Conservation (phyloP, 805 yeast genomes). For the Saccharomycopsis sp. region DNA sequence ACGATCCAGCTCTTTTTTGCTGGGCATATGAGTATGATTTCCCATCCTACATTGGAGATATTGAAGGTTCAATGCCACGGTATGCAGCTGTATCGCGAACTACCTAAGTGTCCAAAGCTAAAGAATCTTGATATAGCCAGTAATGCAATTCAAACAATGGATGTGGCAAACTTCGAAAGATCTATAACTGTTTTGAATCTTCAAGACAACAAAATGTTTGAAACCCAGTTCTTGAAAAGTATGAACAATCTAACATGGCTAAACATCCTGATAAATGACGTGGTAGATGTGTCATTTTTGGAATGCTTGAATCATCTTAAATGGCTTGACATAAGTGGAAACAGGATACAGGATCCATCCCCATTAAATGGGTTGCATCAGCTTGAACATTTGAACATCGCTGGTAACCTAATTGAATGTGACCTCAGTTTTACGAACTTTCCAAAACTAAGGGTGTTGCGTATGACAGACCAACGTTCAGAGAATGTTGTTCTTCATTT, state of each 20-base stretch:
- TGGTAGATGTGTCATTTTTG: no score
- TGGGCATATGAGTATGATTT: no score
- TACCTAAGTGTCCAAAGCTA: no score
- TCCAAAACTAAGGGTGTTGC: not conserved
- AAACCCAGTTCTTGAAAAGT: not conserved
- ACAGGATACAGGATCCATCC: not conserved
- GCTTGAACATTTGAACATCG: not conserved
- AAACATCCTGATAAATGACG: not conserved
- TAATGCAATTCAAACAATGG: no score
- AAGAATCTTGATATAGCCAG: no score
- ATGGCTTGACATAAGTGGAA: not conserved
- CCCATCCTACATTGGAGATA: no score
- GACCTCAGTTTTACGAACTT: not conserved
- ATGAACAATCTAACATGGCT: not conserved
- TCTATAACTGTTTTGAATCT: not conserved
- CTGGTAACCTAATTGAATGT: not conserved
- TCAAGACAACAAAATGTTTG: not conserved
- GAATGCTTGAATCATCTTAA: not conserved
- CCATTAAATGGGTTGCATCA: not conserved
- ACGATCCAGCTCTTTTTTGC: no score
- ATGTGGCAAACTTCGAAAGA: not conserved
- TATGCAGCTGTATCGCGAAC: no score
- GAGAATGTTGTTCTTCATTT: not conserved
- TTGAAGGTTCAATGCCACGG: no score
- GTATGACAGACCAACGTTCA: not conserved